Conservation (phyloP, 768 basidiomycete genomes). For the Mycena pura region DNA sequence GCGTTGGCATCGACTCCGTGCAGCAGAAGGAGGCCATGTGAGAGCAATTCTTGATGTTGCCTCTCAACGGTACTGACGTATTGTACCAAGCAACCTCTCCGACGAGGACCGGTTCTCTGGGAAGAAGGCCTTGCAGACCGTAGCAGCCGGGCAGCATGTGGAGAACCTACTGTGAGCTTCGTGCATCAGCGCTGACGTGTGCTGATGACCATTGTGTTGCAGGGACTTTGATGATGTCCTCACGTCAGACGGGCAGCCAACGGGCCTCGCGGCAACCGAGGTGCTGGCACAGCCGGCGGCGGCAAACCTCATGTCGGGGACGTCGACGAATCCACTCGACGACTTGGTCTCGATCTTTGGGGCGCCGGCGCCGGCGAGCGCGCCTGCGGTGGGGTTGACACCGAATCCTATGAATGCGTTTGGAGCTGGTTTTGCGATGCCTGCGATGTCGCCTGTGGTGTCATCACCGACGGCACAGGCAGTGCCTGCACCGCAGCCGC, state of each 20-base stretch:
- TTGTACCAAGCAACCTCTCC: slow-evolving; percentile 35
- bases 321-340: slow-evolving; percentile 89
- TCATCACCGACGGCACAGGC: slow-evolving; percentile 26
- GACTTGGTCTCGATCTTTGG: slow-evolving; percentile 95
- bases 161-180: slow-evolving; percentile 81
- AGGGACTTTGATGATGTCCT: slow-evolving; percentile 87
- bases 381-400: slow-evolving; percentile 29
- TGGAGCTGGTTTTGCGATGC: slow-evolving; percentile 31
- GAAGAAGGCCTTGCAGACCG: slow-evolving; percentile 87
- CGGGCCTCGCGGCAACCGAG: slow-evolving; percentile 80
- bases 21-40: slow-evolving; percentile 65
- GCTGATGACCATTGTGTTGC: background rate
- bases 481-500: slow-evolving; percentile 39
- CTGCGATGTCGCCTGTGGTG: slow-evolving; percentile 23
- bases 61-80: background rate
- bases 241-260: slow-evolving; percentile 65
- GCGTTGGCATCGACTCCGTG: slow-evolving; percentile 84
- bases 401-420: slow-evolving; percentile 13
- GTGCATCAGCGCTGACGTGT: background rate
- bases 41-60: slow-evolving; percentile 32
- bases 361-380: slow-evolving; percentile 47
- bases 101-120: slow-evolving; percentile 66
- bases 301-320: slow-evolving; percentile 76
- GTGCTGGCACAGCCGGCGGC: slow-evolving; percentile 76
- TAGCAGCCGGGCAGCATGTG: slow-evolving; percentile 89